Evolutionary conservation across 768 basidiomycete species (phyloP), one percentile per base, ranked within the genome.

Genomic region (Tylopilus subfusipes): DNA sequence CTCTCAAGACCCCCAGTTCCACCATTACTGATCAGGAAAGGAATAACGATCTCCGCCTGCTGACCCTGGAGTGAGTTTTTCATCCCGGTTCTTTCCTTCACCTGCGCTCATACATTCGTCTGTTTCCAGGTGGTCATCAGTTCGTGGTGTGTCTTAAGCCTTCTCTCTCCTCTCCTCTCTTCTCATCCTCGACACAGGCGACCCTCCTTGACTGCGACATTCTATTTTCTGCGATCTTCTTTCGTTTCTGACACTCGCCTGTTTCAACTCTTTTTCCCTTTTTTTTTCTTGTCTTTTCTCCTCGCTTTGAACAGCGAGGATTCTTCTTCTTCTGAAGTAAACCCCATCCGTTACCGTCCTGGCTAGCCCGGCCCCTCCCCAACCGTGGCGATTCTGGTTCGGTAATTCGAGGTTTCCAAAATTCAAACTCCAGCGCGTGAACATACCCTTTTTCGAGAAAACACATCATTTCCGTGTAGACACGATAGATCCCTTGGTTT

Each of bases 1-100:
- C 63, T 67, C 48, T 73, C 73, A 73, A 73, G 70, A 60, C 69
- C 55, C 50, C 25, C 49, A 66, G 62, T 55, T 69, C 72, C 82
- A 88, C 67, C 70, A 89, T 88, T 86, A 77, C 82, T 82, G 82
- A 82, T 81, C 85, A 87, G 70, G 75, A 77, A 78, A 82, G 83
- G 76, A 88, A 88, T 75, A 79, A 73, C 72, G 87, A 90, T 78
- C 84, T 90, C 71, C 87, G 88, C 79, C 78, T 88, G 70, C 72
- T 88, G 85, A 84, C 85, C 84, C 82, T 84, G 70, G 82, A 81
- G 88, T 90, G 57, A 62, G 86, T 69, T 18, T 54, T 58, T 57
- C 61, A 61, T 62, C 63, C 64, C 55, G 57, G 52, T 44, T 45
- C 39, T 52, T 48, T 33, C 58, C 63, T 52, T 38, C 42, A 51